Conservation (phyloP, 2,329 filamentous ascomycete species). For the Blastomyces emzantsi region DNA sequence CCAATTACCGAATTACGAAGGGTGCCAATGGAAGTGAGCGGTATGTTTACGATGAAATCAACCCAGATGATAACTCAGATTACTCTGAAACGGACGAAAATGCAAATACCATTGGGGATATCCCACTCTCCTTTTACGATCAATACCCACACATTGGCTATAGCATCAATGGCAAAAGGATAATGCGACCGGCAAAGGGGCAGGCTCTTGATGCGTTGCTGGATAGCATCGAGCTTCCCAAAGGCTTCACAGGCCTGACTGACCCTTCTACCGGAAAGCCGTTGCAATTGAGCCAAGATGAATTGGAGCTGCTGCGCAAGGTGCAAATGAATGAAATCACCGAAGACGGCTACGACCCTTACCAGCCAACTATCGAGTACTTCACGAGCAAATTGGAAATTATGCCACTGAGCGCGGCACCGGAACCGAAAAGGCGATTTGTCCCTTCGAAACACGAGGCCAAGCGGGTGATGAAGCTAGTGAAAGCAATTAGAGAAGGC, state of each 20-base stretch:
- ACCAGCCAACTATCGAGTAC: slow-evolving; percentile 89
- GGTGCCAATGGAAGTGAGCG: slow-evolving; percentile 87
- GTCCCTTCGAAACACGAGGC: slow-evolving; percentile 94
- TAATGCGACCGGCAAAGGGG: slow-evolving; percentile 89
- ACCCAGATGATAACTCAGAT: slow-evolving; percentile 92
- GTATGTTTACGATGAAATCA: slow-evolving; percentile 89
- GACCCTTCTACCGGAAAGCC: slow-evolving; percentile 92
- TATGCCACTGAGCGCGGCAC: slow-evolving; percentile 90
- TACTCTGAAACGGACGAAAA: slow-evolving; percentile 74
- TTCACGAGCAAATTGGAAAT: slow-evolving; percentile 84
- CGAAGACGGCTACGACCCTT: slow-evolving; percentile 83
- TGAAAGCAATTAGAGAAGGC: slow-evolving; percentile 89
- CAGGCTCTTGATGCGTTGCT: slow-evolving; percentile 87
- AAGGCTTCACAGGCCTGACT: slow-evolving; percentile 94
- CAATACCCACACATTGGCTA: slow-evolving; percentile 97
- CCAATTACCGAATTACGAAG: slow-evolving; percentile 54
- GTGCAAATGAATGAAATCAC: slow-evolving; percentile 84
- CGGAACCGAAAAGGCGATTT: slow-evolving; percentile 92
- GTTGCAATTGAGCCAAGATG: slow-evolving; percentile 74
- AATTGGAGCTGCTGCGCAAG: slow-evolving; percentile 78
- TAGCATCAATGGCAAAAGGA: slow-evolving; percentile 97
- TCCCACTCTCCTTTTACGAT: slow-evolving; percentile 91
- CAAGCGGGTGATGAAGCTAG: slow-evolving; percentile 94
- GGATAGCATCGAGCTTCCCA: slow-evolving; percentile 92
- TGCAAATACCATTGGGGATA: slow-evolving; percentile 89